Percentiles rank a stretch among this genome's conserved stretches.
Conservation (phyloP, 2,329 filamentous ascomycete genomes). For the Juglanconis sp. region DNA sequence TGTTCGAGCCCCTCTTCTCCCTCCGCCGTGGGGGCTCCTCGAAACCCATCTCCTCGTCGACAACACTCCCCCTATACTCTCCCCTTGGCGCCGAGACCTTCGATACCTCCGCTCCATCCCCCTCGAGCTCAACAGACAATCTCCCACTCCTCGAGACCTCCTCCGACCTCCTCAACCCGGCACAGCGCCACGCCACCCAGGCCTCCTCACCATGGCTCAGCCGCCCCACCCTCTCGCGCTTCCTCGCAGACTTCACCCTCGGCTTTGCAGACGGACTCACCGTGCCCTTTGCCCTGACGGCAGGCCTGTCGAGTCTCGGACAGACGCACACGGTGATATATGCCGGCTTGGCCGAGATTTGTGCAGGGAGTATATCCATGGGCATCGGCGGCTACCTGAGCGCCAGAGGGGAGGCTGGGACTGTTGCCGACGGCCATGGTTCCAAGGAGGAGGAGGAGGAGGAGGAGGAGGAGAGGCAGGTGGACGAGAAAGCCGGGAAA, state of each 20-base stretch:
- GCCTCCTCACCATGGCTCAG: neutral
- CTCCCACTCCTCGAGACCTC: neutral
- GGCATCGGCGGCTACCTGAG: slow-evolving; percentile 68
- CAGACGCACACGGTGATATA: slow-evolving; percentile 61
- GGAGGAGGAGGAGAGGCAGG: slow-evolving; percentile 25
- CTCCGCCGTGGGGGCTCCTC: neutral
- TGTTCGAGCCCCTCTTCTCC: neutral
- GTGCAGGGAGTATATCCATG: slow-evolving; percentile 71
- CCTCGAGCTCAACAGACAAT: neutral
- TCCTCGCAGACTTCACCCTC: slow-evolving; percentile 65
- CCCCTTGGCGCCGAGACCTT: slow-evolving; percentile 4
- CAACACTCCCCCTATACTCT: slow-evolving; percentile 12
- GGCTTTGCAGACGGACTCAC: slow-evolving; percentile 73
- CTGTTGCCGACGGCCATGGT: neutral
- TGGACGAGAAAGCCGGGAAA: neutral
- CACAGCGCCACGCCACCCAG: slow-evolving; percentile 12
- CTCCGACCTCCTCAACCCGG: slow-evolving; percentile 4
- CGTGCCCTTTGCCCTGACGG: slow-evolving; percentile 71
- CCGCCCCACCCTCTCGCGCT: slow-evolving; percentile 31
- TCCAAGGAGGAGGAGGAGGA: slow-evolving; percentile 27
- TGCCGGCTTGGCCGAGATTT: slow-evolving; percentile 67
- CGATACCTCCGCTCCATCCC: neutral
- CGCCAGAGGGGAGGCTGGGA: slow-evolving; percentile 38
- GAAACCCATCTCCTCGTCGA: neutral
- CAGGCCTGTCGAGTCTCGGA: slow-evolving; percentile 61